A percentile compares a stretch with the other conserved stretches of the same genome.
Evolutionary conservation across 2,329 filamentous ascomycete genomes (phyloP).

Genomic region (Fonsecaea pugnacius): DNA sequence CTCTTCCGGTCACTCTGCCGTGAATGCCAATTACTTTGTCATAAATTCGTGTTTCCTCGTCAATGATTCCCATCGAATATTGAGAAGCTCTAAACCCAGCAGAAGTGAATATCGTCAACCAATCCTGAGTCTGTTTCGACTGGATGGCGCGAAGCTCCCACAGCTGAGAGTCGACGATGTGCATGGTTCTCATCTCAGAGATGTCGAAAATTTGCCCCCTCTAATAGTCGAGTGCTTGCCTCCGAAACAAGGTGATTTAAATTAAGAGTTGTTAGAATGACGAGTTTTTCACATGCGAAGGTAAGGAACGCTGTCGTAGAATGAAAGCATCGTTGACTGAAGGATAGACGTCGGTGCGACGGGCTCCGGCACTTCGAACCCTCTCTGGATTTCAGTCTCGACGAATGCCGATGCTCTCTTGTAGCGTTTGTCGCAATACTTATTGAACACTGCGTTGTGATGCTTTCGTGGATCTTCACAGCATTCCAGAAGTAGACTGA

Average conservation of each 20-base stretch:
- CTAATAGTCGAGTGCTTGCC: neutral
- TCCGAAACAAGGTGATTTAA: neutral
- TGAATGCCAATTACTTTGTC: conserved; percentile 30
- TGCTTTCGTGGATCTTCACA: conserved; percentile 80
- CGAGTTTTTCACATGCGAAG: conserved; percentile 25
- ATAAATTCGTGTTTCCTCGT: conserved; percentile 34
- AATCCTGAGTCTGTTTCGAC: neutral
- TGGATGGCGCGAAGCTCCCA: neutral
- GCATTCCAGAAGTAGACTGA: conserved; percentile 82
- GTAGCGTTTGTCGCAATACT: conserved; percentile 86
- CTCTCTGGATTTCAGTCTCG: conserved; percentile 70
- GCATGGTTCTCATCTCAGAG: neutral
- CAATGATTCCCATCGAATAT: conserved; percentile 22
- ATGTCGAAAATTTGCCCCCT: neutral
- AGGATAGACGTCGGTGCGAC: conserved; percentile 24
- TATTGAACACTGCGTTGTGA: conserved; percentile 85
- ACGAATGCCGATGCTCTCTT: conserved; percentile 83
- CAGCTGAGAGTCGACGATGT: neutral
- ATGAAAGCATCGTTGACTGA: conserved; percentile 27
- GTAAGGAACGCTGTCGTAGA: conserved; percentile 35
- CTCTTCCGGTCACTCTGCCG: conserved; percentile 15
- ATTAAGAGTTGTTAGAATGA: conserved; percentile 10
- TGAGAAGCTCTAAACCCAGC: conserved; percentile 21
- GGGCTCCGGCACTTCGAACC: conserved; percentile 57
- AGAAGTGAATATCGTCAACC: conserved; percentile 20